Percentiles rank a stretch among this genome's conserved stretches.
These are phyloP conservation scores for Ustilago bromivora DNA, from an alignment of 1,284 basidiomycete species.

Conservation along the genomic window DNA sequence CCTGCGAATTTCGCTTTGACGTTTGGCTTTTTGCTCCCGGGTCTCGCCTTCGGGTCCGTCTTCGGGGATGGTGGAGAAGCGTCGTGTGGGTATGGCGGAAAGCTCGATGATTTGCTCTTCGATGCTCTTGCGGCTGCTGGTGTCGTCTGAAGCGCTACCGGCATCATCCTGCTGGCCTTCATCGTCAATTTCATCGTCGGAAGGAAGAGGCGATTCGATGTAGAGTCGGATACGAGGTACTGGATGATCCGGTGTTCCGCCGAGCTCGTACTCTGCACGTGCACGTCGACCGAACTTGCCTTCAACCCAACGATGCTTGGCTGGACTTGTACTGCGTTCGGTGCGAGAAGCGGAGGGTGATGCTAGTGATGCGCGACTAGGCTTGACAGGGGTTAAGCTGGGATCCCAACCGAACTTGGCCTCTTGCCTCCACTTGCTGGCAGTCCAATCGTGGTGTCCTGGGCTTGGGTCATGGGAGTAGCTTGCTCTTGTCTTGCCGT, in stretches of 20 bases:
- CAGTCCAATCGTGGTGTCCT: slow-evolving; percentile 45
- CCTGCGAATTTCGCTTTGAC: slow-evolving; percentile 43
- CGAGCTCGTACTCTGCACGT: slow-evolving; percentile 70
- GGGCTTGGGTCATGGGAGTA: slow-evolving; percentile 41
- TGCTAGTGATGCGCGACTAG: slow-evolving; percentile 11
- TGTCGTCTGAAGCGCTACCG: slow-evolving; percentile 26
- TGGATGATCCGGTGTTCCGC: slow-evolving; percentile 68
- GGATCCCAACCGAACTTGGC: slow-evolving; percentile 51
- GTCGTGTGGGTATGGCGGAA: slow-evolving; percentile 21
- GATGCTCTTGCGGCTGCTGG: slow-evolving; percentile 44
- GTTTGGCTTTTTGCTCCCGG: slow-evolving; percentile 39
- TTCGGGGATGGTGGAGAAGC: slow-evolving; percentile 47
- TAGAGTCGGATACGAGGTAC: slow-evolving; percentile 69
- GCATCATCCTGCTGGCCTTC: slow-evolving; percentile 17
- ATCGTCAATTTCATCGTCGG: slow-evolving; percentile 51
- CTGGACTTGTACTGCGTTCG: slow-evolving; percentile 32
- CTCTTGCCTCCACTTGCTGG: slow-evolving; percentile 44
- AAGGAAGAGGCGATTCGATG: slow-evolving; percentile 62
- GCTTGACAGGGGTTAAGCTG: slow-evolving; percentile 13
- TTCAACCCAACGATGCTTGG: slow-evolving; percentile 60
- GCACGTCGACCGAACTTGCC: slow-evolving; percentile 65
- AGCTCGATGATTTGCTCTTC: slow-evolving; percentile 54
- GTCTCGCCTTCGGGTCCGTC: slow-evolving; percentile 51
- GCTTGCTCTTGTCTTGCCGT: background rate
- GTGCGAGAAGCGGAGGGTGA: slow-evolving; percentile 13